A percentile compares a stretch with the other conserved stretches of the same genome.
Evolutionary conservation across 768 basidiomycete species (phyloP).

Genomic region (Pulveroboletus sp.): DNA sequence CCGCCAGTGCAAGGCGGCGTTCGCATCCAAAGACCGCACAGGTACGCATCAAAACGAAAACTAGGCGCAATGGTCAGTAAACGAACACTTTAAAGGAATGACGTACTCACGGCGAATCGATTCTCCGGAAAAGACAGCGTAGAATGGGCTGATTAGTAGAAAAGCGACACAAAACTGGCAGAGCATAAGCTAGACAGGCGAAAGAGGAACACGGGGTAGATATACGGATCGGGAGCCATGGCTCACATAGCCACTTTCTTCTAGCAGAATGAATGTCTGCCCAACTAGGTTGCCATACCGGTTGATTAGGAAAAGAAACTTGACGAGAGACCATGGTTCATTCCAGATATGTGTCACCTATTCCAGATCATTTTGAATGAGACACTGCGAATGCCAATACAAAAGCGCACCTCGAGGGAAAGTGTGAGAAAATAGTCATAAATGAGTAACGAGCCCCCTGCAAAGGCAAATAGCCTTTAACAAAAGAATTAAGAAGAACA

Average conservation of each 20-base stretch:
- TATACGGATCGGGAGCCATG: slow-evolving; percentile 9
- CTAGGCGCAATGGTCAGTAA: slow-evolving; percentile 2
- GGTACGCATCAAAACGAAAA: slow-evolving; percentile 24
- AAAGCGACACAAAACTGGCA: slow-evolving; percentile 7
- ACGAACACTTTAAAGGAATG: no score
- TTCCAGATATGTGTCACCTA: slow-evolving; percentile 18
- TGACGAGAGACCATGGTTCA: not conserved
- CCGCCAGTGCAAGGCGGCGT: not conserved
- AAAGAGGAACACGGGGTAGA: not conserved
- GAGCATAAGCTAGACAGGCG: not conserved
- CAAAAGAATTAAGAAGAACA: not conserved
- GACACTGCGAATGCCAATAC: no score
- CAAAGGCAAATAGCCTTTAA: slow-evolving; percentile 8
- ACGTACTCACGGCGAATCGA: slow-evolving; percentile 11
- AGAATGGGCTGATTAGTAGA: not conserved
- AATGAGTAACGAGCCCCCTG: slow-evolving; percentile 20
- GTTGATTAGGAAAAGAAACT: slow-evolving; percentile 10
- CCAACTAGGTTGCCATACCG: slow-evolving; percentile 15
- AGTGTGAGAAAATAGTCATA: slow-evolving; percentile 29
- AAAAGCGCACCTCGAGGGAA: slow-evolving; percentile 22
- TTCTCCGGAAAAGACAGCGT: slow-evolving; percentile 1
- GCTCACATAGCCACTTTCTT: slow-evolving; percentile 21
- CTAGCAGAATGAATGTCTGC: slow-evolving; percentile 20
- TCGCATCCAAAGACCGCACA: slow-evolving; percentile 22
- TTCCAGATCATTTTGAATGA: not conserved